Conservation (phyloP, 768 basidiomycete genomes). For the Tylopilus sp. region DNA sequence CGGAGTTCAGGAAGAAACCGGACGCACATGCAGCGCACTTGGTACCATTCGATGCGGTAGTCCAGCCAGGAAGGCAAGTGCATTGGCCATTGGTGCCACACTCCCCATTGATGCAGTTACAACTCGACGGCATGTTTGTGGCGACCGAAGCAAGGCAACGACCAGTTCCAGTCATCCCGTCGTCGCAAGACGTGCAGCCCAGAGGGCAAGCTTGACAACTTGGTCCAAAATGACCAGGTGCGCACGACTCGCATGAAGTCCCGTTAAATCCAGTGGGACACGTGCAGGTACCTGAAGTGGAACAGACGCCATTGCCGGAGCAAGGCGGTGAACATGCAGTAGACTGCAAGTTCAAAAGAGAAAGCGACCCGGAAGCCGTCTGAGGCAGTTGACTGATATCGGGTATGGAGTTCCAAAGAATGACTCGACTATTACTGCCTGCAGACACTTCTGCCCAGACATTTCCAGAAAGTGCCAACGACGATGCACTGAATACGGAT, state of each 20-base stretch:
- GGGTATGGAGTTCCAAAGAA: slow-evolving; percentile 78
- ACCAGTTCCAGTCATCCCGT: slow-evolving; percentile 77
- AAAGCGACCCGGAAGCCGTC: slow-evolving; percentile 45
- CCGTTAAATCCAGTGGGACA: slow-evolving; percentile 78
- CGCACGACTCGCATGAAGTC: slow-evolving; percentile 75
- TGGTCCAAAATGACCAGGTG: slow-evolving; percentile 71
- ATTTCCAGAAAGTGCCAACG: slow-evolving; percentile 65
- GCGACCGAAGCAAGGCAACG: slow-evolving; percentile 55
- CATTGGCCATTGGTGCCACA: slow-evolving; percentile 71
- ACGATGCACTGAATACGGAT: slow-evolving; percentile 50
- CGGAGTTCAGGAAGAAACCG: slow-evolving; percentile 71
- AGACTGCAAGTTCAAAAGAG: slow-evolving; percentile 70
- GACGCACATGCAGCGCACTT: slow-evolving; percentile 69
- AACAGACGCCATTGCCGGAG: slow-evolving; percentile 69
- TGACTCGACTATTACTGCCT: slow-evolving; percentile 53
- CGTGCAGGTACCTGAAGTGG: slow-evolving; percentile 62
- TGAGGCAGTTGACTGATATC: slow-evolving; percentile 68
- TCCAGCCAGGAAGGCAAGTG: slow-evolving; percentile 76
- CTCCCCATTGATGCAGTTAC: slow-evolving; percentile 80
- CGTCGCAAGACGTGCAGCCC: slow-evolving; percentile 69
- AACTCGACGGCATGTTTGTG: slow-evolving; percentile 55
- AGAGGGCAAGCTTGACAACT: slow-evolving; percentile 66
- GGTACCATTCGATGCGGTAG: slow-evolving; percentile 64
- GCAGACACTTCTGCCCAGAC: slow-evolving; percentile 65
- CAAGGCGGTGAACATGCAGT: slow-evolving; percentile 74